phyloP scores from a whole-genome alignment of 2,329 filamentous ascomycete genomes.

The Zopfia rhizophila region DNA sequence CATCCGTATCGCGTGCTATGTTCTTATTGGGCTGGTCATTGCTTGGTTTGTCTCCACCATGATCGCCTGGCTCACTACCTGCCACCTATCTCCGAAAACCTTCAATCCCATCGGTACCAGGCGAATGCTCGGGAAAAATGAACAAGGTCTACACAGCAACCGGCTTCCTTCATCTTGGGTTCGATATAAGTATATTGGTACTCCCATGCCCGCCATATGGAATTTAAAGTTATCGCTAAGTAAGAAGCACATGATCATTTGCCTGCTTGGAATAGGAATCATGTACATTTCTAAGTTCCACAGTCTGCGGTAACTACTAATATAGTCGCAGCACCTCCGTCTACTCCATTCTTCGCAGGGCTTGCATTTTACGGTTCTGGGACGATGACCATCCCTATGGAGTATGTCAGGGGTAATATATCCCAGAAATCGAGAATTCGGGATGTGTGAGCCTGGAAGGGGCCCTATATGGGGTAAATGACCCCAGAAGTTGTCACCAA shows the following conservation, averaged over 20 bases:
- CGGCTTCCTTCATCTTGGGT: slow-evolving; percentile 30
- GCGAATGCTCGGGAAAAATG: slow-evolving; percentile 25
- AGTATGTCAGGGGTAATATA: too few relatives aligned
- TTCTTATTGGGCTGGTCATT: slow-evolving; percentile 20
- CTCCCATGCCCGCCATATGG: slow-evolving; percentile 23
- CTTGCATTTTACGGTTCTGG: slow-evolving; percentile 30
- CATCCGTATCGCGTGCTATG: slow-evolving; percentile 19
- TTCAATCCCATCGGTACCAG: too few relatives aligned
- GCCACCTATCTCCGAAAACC: too few relatives aligned
- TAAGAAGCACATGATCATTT: slow-evolving; percentile 22
- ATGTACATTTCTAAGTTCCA: slow-evolving; percentile 30
- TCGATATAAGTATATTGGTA: slow-evolving; percentile 28
- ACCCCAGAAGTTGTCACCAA: too few relatives aligned
- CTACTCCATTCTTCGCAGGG: slow-evolving; percentile 32
- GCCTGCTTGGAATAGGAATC: slow-evolving; percentile 26
- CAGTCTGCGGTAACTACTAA: too few relatives aligned
- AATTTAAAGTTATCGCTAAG: slow-evolving; percentile 22
- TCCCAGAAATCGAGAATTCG: too few relatives aligned
- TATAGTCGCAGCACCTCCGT: too few relatives aligned
- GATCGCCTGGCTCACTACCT: slow-evolving; percentile 27
- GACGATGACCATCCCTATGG: slow-evolving; percentile 20
- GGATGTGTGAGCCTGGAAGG: too few relatives aligned
- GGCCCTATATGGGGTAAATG: too few relatives aligned
- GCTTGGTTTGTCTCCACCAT: slow-evolving; percentile 30
- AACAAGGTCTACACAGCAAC: slow-evolving; percentile 30